Conservation (phyloP, 1,284 basidiomycete species). For the Papiliotrema terrestris region DNA sequence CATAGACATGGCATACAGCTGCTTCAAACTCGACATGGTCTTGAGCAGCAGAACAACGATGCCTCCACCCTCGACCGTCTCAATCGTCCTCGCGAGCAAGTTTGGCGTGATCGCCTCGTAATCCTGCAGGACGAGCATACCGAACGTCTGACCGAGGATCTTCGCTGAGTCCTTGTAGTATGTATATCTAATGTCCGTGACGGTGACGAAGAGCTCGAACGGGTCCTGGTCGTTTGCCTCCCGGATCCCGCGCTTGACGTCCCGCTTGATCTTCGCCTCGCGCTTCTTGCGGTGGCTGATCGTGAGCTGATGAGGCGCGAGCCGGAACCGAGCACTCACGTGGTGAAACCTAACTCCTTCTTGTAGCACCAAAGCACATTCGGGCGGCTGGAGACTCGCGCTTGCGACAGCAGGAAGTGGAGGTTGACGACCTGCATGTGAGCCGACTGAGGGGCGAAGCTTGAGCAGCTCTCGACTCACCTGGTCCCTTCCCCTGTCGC, state of each 20-base stretch:
- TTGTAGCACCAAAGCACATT: conserved; percentile 97
- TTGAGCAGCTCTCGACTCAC: conserved; percentile 48
- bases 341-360: conserved; percentile 92
- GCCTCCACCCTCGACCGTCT: conserved; percentile 97
- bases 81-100: conserved; percentile 91
- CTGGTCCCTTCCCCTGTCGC: conserved; percentile 92
- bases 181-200: conserved; percentile 98
- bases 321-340: conserved; percentile 53
- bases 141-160: conserved; percentile 95
- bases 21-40: conserved; percentile 90
- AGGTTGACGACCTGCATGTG: conserved; percentile 80
- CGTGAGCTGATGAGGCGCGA: conserved; percentile 25
- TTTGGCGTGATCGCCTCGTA: conserved; percentile 99
- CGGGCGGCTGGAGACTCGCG: conserved; percentile 79
- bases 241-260: conserved; percentile 87
- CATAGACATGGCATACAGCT: conserved; percentile 96
- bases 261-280: conserved; percentile 89
- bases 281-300: conserved; percentile 90
- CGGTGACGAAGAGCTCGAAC: conserved; percentile 96
- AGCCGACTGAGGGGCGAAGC: background rate
- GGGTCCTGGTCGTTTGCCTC: conserved; percentile 95
- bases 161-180: conserved; percentile 94
- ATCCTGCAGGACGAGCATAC: conserved; percentile 96
- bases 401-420: conserved; percentile 90
- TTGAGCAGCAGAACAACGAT: conserved; percentile 87